These are phyloP conservation scores for Sugiyamaella japonica DNA, from an alignment of 1,139 yeast genomes.

Conservation along the genomic window DNA sequence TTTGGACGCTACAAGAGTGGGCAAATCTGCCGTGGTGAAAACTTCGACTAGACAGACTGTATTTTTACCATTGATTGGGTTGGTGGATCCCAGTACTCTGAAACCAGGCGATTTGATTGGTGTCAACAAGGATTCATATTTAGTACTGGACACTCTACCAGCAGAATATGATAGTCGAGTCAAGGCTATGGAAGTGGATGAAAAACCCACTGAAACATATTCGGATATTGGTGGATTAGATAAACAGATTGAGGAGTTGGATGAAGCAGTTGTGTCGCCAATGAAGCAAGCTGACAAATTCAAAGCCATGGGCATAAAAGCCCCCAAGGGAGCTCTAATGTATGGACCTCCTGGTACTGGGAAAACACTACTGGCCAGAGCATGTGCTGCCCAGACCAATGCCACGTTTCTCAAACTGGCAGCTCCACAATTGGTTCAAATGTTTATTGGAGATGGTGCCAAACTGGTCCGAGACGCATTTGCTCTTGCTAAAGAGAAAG, in stretches of 20 bases:
- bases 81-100: conserved; percentile 82
- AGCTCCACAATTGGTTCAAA: conserved; percentile 97
- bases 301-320: conserved; percentile 86
- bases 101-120: conserved; percentile 98
- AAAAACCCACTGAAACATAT: conserved; percentile 95
- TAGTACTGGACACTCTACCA: conserved; percentile 90
- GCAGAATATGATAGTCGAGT: conserved; percentile 97
- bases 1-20: conserved; percentile 84
- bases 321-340: conserved; percentile 98
- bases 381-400: conserved; percentile 98
- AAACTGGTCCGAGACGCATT: conserved; percentile 97
- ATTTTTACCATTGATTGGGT: conserved; percentile 90
- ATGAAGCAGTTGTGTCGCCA: conserved; percentile 96
- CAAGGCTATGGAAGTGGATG: conserved; percentile 99
- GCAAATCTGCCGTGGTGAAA: conserved; percentile 97
- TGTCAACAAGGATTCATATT: conserved; percentile 93
- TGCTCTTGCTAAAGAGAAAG: conserved; percentile 97
- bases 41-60: conserved; percentile 98
- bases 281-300: conserved; percentile 98
- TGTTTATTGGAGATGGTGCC: conserved; percentile 99
- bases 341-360: conserved; percentile 99
- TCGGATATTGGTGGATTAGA: conserved; percentile 97
- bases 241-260: conserved; percentile 95
- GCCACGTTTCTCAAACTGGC: conserved; percentile 97
- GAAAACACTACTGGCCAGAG: conserved; percentile 93